phyloP scores from a whole-genome alignment of 2,329 filamentous ascomycete species.

The Corynespora cassiicola region DNA sequence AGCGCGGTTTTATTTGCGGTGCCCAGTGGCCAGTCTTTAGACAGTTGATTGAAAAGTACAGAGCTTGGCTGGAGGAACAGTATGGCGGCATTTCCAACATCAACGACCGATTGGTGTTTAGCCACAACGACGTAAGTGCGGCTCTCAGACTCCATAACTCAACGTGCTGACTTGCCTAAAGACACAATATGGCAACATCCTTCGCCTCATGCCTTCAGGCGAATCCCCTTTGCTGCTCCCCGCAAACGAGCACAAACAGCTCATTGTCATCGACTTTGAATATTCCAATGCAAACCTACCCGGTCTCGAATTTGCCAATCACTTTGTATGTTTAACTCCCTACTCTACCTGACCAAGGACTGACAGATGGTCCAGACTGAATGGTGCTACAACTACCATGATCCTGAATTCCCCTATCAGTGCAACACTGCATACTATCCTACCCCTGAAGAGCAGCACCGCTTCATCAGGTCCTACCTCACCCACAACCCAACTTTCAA shows the following conservation, averaged over 20 bases:
- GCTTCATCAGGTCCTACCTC: slow-evolving; percentile 87
- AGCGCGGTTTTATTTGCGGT: slow-evolving; percentile 79
- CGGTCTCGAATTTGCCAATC: slow-evolving; percentile 93
- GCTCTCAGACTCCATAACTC: too few species aligned
- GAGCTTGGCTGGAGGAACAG: slow-evolving; percentile 72
- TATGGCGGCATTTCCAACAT: slow-evolving; percentile 74
- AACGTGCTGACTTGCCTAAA: slow-evolving; percentile 52
- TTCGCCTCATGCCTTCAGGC: slow-evolving; percentile 72
- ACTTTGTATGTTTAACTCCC: slow-evolving; percentile 69
- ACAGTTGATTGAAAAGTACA: slow-evolving; percentile 76
- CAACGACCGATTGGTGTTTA: slow-evolving; percentile 82
- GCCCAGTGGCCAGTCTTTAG: slow-evolving; percentile 83
- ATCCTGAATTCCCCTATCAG: slow-evolving; percentile 67
- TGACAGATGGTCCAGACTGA: slow-evolving; percentile 64
- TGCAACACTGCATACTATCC: slow-evolving; percentile 78
- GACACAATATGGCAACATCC: slow-evolving; percentile 98
- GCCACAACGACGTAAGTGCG: slow-evolving; percentile 88
- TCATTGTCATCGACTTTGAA: slow-evolving; percentile 98
- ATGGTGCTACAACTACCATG: slow-evolving; percentile 98
- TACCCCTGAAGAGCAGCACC: slow-evolving; percentile 77
- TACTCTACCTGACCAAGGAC: not conserved
- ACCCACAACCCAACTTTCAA: slow-evolving; percentile 76
- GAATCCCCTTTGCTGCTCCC: slow-evolving; percentile 88
- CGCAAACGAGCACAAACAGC: slow-evolving; percentile 92
- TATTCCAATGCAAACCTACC: slow-evolving; percentile 89